These are phyloP conservation scores for Porcisia hertigi DNA, from an alignment of 208 protist species.

Conservation along the genomic window DNA sequence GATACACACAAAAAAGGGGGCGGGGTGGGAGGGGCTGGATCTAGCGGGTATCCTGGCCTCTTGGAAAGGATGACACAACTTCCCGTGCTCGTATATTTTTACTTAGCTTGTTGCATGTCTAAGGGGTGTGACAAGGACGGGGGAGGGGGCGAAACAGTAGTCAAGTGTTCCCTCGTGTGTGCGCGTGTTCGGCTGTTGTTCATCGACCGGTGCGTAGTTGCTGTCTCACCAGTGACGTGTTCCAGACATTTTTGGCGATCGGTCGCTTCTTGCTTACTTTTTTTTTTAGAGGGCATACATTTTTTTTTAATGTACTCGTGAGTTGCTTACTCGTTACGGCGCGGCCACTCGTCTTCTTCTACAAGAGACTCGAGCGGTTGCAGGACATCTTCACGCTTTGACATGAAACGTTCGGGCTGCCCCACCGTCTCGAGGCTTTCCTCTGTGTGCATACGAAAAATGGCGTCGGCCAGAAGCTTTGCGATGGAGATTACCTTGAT, in stretches of 20 bases:
- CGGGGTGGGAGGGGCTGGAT: background rate
- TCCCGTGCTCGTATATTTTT: background rate
- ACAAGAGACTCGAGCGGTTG: constrained; percentile 81
- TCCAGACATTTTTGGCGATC: background rate
- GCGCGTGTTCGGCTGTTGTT: background rate
- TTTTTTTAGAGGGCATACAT: background rate
- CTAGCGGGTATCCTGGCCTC: no score
- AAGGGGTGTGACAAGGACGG: background rate
- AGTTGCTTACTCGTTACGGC: constrained; percentile 14
- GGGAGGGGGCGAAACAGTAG: background rate
- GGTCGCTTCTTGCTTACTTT: background rate
- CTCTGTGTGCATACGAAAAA: constrained; percentile 86
- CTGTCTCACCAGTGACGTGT: background rate
- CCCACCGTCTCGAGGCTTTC: constrained; percentile 77
- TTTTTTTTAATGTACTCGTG: background rate
- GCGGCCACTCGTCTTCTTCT: constrained; percentile 79
- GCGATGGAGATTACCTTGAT: constrained; percentile 88
- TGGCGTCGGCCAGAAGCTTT: constrained; percentile 87
- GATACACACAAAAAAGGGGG: background rate
- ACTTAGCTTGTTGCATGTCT: background rate
- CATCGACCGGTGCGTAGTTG: background rate
- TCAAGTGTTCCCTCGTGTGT: background rate
- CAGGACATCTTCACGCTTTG: constrained; percentile 65
- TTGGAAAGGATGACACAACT: background rate
- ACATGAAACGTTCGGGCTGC: constrained; percentile 27